Conservation (phyloP, 805 yeast species). For the Lipomyces starkeyi region DNA sequence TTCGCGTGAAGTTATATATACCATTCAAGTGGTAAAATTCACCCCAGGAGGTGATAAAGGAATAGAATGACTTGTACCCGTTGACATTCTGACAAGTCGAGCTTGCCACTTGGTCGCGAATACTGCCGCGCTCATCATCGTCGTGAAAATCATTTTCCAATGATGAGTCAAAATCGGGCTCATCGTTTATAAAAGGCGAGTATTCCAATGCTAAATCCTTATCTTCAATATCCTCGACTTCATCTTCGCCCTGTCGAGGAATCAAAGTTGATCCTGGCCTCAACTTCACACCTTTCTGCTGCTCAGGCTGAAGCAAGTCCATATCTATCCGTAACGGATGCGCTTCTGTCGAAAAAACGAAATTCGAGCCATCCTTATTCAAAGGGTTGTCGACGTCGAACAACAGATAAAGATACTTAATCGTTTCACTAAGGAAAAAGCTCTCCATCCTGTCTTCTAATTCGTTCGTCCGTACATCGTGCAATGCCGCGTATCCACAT, state of each 20-base stretch:
- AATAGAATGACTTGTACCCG: slow-evolving; percentile 42
- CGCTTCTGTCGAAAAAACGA: slow-evolving; percentile 83
- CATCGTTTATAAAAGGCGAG: not conserved
- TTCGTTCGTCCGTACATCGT: slow-evolving; percentile 66
- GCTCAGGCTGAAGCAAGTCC: slow-evolving; percentile 42
- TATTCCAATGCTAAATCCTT: slow-evolving; percentile 5
- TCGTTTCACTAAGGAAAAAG: slow-evolving; percentile 84
- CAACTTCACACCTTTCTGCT: slow-evolving; percentile 29
- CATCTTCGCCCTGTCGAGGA: slow-evolving; percentile 3
- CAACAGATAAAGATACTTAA: slow-evolving; percentile 78
- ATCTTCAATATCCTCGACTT: not conserved
- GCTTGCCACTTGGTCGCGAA: not conserved
- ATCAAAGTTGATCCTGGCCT: slow-evolving; percentile 5
- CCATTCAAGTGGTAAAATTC: slow-evolving; percentile 43
- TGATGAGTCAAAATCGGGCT: not conserved
- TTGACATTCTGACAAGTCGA: slow-evolving; percentile 20
- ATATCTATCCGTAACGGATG: slow-evolving; percentile 82
- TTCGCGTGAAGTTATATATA: slow-evolving; percentile 31
- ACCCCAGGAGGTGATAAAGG: slow-evolving; percentile 46
- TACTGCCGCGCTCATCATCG: not conserved
- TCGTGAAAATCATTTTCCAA: not conserved
- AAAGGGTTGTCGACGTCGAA: slow-evolving; percentile 71
- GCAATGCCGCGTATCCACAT: slow-evolving; percentile 84
- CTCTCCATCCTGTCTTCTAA: slow-evolving; percentile 87
- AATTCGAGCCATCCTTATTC: slow-evolving; percentile 50